A percentile compares a stretch with the other conserved stretches of the same genome.
These are phyloP conservation scores for Tylopilus plumbeoviolaceoides DNA, from an alignment of 768 basidiomycete species.

Conservation along the genomic window DNA sequence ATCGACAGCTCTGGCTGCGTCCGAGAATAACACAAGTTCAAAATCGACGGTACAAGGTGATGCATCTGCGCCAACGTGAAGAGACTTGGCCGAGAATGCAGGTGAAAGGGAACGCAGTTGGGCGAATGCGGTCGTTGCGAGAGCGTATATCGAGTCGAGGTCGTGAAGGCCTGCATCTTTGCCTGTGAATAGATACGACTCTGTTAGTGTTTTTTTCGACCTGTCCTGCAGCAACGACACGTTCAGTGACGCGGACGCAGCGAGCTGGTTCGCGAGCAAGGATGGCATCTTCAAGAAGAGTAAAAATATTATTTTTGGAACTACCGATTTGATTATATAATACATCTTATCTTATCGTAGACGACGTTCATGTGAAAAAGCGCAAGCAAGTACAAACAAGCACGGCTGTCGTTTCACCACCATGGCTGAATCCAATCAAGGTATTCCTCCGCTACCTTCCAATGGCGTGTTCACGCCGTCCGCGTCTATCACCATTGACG, in stretches of 20 bases:
- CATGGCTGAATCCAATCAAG: constrained; percentile 2
- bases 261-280: constrained; percentile 78
- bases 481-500: constrained; percentile 52
- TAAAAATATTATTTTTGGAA: not conserved
- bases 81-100: constrained; percentile 32
- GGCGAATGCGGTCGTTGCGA: constrained; percentile 74
- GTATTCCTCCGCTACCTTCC: constrained; percentile 38
- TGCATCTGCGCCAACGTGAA: constrained; percentile 13
- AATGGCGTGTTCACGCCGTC: constrained; percentile 45
- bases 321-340: not conserved
- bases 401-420: not conserved
- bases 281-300: constrained; percentile 50
- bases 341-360: not conserved
- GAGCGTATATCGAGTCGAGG: constrained; percentile 77
- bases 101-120: constrained; percentile 65
- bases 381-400: not conserved
- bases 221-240: constrained; percentile 63
- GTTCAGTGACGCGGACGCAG: constrained; percentile 76
- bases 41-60: constrained; percentile 36
- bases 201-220: constrained; percentile 52
- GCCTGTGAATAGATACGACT: constrained; percentile 87
- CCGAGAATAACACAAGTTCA: constrained; percentile 76
- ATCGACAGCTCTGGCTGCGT: constrained; percentile 69
- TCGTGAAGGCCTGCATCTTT: constrained; percentile 83
- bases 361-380: not conserved